Evolutionary conservation across 2,329 filamentous ascomycete genomes (phyloP).

Genomic region (Dissoconium aciculare): DNA sequence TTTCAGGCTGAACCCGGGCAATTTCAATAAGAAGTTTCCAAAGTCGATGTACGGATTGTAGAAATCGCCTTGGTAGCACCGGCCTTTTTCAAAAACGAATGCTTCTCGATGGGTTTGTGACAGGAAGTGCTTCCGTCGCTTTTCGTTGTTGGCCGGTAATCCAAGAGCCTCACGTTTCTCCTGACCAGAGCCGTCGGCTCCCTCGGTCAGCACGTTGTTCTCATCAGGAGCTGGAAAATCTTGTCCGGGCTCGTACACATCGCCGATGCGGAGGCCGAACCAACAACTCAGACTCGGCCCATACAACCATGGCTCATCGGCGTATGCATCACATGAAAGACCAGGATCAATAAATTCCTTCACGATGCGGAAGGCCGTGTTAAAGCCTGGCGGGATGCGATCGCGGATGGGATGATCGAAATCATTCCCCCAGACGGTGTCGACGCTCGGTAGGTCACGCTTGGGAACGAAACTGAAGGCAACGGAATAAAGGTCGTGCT

Average conservation of each 20-base stretch:
- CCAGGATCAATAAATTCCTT: slow-evolving; percentile 85
- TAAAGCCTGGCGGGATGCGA: slow-evolving; percentile 58
- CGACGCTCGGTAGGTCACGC: slow-evolving; percentile 44
- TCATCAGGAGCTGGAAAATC: slow-evolving; percentile 19
- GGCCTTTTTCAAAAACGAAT: slow-evolving; percentile 30
- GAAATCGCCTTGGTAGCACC: slow-evolving; percentile 33
- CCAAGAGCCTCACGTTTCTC: slow-evolving; percentile 16
- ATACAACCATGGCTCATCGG: slow-evolving; percentile 73
- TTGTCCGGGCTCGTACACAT: slow-evolving; percentile 9
- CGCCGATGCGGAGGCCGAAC: slow-evolving; percentile 21
- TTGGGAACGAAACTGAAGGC: slow-evolving; percentile 63
- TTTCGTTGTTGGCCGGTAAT: slow-evolving; percentile 28
- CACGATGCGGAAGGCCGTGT: slow-evolving; percentile 67
- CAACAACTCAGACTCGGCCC: slow-evolving; percentile 42
- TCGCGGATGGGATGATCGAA: slow-evolving; percentile 83
- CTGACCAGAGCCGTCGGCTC: slow-evolving; percentile 26
- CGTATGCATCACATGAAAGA: slow-evolving; percentile 75
- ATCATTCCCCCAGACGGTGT: slow-evolving; percentile 86
- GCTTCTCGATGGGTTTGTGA: slow-evolving; percentile 21
- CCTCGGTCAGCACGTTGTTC: slow-evolving; percentile 24
- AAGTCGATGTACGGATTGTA: slow-evolving; percentile 37
- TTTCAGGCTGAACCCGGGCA: slow-evolving; percentile 32
- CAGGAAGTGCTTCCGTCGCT: slow-evolving; percentile 33
- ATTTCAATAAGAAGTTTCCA: slow-evolving; percentile 29
- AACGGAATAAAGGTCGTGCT: slow-evolving; percentile 70